A percentile compares a stretch with the other conserved stretches of the same genome.
Evolutionary conservation across 805 yeast species (phyloP).

Genomic region (Henningerozyma blattae): DNA sequence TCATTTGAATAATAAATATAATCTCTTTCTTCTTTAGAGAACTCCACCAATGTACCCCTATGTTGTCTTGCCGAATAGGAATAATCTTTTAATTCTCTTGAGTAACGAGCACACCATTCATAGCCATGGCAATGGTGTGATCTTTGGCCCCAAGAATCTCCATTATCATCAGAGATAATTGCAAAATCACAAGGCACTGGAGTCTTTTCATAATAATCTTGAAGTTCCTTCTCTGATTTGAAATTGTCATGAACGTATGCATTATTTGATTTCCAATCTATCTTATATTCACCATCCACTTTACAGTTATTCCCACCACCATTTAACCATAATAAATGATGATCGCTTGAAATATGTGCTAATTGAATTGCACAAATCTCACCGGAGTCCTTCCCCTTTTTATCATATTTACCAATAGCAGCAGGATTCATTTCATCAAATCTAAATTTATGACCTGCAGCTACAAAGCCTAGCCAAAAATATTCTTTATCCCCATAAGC

Average conservation of each 20-base stretch:
- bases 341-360: constrained; percentile 10
- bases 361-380: constrained; percentile 16
- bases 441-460: constrained; percentile 24
- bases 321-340: constrained; percentile 42
- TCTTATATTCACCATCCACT: constrained; percentile 2
- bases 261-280: not conserved
- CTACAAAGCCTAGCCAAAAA: constrained; percentile 52
- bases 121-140: not conserved
- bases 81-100: not conserved
- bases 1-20: not conserved
- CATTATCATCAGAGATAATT: not conserved
- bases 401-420: constrained; percentile 18
- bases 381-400: constrained; percentile 2
- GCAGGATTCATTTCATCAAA: constrained; percentile 24
- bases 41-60: not conserved
- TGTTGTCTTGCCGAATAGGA: not conserved
- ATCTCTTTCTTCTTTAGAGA: not conserved
- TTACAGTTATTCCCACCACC: constrained; percentile 32
- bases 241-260: not conserved
- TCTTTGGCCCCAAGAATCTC: not conserved
- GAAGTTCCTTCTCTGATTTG: not conserved
- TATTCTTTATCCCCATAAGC: constrained; percentile 67
- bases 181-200: constrained; percentile 1
- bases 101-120: not conserved
- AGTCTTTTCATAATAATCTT: constrained; percentile 3